Evolutionary conservation across 148 eudicot species (phyloP).

Genomic region (Silene latifolia): DNA sequence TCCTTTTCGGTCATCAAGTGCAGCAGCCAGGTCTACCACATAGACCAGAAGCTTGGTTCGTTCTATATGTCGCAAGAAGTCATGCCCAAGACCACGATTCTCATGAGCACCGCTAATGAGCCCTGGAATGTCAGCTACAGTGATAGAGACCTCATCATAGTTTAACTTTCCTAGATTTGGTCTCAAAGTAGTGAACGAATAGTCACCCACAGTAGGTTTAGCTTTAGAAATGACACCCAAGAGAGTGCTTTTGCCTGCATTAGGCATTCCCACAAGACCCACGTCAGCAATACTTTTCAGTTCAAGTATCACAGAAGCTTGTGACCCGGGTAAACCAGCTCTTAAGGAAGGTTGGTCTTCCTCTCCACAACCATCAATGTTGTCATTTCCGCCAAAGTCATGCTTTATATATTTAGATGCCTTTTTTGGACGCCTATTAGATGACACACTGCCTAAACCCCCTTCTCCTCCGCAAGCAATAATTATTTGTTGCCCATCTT

Average conservation of each 20-base stretch:
- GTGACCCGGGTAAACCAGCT: slow-evolving; percentile 69
- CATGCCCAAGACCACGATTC: slow-evolving; percentile 96
- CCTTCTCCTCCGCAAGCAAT: slow-evolving; percentile 86
- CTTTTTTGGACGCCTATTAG: slow-evolving; percentile 30
- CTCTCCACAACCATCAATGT: slow-evolving; percentile 31
- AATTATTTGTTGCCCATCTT: slow-evolving; percentile 67
- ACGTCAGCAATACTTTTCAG: slow-evolving; percentile 93
- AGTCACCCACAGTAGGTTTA: slow-evolving; percentile 76
- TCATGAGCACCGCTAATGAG: slow-evolving; percentile 84
- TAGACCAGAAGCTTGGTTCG: slow-evolving; percentile 83
- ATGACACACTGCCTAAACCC: slow-evolving; percentile 68
- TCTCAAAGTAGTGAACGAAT: slow-evolving; percentile 89
- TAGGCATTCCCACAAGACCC: slow-evolving; percentile 93
- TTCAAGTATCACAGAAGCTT: slow-evolving; percentile 61
- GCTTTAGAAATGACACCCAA: slow-evolving; percentile 88
- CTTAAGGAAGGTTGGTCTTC: slow-evolving; percentile 36
- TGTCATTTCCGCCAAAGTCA: slow-evolving; percentile 15
- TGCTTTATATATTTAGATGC: slow-evolving; percentile 1
- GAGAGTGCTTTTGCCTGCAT: slow-evolving; percentile 94
- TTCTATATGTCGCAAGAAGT: slow-evolving; percentile 90
- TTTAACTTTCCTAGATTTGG: slow-evolving; percentile 82
- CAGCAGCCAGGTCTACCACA: slow-evolving; percentile 81
- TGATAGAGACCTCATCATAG: slow-evolving; percentile 66
- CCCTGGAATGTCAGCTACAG: slow-evolving; percentile 95
- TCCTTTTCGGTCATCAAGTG: slow-evolving; percentile 68